Evolutionary conservation across 2,329 filamentous ascomycete genomes (phyloP).

Genomic region (Magnaporthiopsis poae): DNA sequence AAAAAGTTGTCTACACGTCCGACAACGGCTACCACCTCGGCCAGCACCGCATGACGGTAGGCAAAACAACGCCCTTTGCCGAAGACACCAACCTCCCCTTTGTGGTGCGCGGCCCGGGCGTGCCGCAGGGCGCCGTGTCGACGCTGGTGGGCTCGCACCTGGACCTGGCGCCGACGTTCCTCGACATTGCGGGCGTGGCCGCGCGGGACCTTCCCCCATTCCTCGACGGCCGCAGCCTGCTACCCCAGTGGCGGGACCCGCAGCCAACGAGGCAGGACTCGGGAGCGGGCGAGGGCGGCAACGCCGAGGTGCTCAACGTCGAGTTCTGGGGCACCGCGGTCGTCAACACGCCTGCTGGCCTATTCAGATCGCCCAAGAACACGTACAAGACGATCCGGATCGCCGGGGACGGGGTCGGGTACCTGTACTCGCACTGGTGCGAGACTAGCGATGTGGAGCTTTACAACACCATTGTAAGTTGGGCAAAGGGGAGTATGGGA

Average conservation of each 20-base stretch:
- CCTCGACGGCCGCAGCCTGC: constrained; percentile 22
- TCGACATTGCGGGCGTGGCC: constrained; percentile 19
- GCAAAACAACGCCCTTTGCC: constrained; percentile 19
- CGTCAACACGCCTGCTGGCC: constrained; percentile 12
- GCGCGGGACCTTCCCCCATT: constrained; percentile 16
- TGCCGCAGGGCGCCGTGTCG: constrained; percentile 15
- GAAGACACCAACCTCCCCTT: constrained; percentile 24
- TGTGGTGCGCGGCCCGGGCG: constrained; percentile 20
- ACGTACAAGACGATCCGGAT: constrained; percentile 22
- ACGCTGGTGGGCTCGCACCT: constrained; percentile 17
- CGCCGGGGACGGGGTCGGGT: constrained; percentile 16
- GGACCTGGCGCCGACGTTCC: constrained; percentile 22
- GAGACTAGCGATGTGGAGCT: constrained; percentile 20
- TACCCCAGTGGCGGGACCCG: constrained; percentile 19
- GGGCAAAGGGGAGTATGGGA: too few relatives aligned
- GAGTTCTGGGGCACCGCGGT: constrained; percentile 20
- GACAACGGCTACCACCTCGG: constrained; percentile 23
- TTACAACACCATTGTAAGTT: constrained; percentile 18
- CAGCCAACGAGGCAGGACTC: constrained; percentile 7
- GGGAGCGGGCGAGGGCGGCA: constrained; percentile 6
- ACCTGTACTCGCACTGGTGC: constrained; percentile 22
- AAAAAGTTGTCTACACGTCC: constrained; percentile 17
- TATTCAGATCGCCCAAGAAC: constrained; percentile 12
- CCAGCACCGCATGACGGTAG: constrained; percentile 17
- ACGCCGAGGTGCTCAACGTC: constrained; percentile 18